These are phyloP conservation scores for Xylariaceae sp. DNA, from an alignment of 2,329 filamentous ascomycete genomes.

Conservation along the genomic window DNA sequence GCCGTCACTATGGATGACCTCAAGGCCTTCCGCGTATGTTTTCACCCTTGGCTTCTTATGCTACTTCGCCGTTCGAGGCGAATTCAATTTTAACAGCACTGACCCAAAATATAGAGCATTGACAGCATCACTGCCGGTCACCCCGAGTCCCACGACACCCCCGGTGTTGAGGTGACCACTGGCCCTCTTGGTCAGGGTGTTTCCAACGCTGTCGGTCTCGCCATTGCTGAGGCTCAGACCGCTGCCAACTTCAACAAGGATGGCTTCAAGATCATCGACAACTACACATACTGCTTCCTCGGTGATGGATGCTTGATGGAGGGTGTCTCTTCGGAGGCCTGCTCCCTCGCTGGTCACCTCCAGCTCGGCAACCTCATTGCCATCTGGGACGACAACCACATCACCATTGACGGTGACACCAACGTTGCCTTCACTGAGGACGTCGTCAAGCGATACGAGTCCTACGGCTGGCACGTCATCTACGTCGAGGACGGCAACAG, in stretches of 20 bases:
- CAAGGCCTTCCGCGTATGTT: constrained; percentile 88
- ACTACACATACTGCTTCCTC: constrained; percentile 96
- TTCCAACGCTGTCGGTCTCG: constrained; percentile 93
- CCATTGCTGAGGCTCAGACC: constrained; percentile 91
- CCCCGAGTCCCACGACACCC: constrained; percentile 93
- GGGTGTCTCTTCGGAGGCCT: constrained; percentile 91
- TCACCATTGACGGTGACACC: constrained; percentile 90
- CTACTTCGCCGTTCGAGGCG: too few species aligned
- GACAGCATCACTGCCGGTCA: constrained; percentile 86
- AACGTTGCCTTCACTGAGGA: constrained; percentile 97
- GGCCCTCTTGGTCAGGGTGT: constrained; percentile 97
- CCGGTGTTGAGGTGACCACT: constrained; percentile 95
- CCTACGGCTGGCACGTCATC: constrained; percentile 93
- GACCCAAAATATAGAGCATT: constrained; percentile 36
- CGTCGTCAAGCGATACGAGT: constrained; percentile 86
- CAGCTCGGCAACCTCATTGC: constrained; percentile 96
- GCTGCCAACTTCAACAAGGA: constrained; percentile 95
- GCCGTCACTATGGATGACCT: constrained; percentile 80
- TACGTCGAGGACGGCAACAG: constrained; percentile 82
- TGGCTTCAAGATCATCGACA: constrained; percentile 83
- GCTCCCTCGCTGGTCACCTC: constrained; percentile 87
- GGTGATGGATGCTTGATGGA: constrained; percentile 99
- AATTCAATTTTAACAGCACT: constrained; percentile 7
- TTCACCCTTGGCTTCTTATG: background rate
- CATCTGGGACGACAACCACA: constrained; percentile 98